Conservation (phyloP, 2,329 filamentous ascomycete genomes). For the Trichoderma sp. region DNA sequence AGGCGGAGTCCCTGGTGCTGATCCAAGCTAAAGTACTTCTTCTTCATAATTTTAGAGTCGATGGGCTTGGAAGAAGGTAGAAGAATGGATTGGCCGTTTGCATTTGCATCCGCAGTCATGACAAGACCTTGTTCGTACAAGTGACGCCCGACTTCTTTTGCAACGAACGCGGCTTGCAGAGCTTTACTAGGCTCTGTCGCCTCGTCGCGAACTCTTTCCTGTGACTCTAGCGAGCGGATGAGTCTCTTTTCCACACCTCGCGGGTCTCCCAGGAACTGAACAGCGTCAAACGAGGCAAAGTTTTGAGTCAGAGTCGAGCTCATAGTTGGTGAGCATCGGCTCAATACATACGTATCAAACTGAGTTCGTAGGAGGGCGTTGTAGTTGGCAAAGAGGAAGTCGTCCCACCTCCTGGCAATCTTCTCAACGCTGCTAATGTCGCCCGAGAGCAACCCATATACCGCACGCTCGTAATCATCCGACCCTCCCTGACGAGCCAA, state of each 20-base stretch:
- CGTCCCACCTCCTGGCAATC: conserved; percentile 79
- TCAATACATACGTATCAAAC: conserved; percentile 71
- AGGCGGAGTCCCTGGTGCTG: conserved; percentile 69
- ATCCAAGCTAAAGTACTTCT: conserved; percentile 55
- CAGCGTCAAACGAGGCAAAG: conserved; percentile 65
- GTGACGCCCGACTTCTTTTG: conserved; percentile 59
- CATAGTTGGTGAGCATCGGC: conserved; percentile 54
- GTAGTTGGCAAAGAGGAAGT: conserved; percentile 83
- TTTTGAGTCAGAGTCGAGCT: conserved; percentile 58
- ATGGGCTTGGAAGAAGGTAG: conserved; percentile 31
- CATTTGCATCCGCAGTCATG: conserved; percentile 33
- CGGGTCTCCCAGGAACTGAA: conserved; percentile 62
- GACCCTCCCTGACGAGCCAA: conserved; percentile 68
- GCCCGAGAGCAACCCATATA: conserved; percentile 87
- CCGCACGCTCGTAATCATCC: conserved; percentile 80
- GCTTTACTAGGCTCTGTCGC: conserved; percentile 69
- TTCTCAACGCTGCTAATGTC: conserved; percentile 76
- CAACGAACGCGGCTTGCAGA: conserved; percentile 74
- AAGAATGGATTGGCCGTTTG: conserved; percentile 32
- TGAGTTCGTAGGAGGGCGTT: conserved; percentile 81
- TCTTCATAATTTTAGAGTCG: conserved; percentile 41
- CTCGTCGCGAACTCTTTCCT: conserved; percentile 58
- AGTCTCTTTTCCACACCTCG: conserved; percentile 57
- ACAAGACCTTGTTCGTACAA: conserved; percentile 60
- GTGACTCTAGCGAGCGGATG: conserved; percentile 60